phyloP scores from a whole-genome alignment of 768 basidiomycete species.

The Daedaleopsis sinensis region DNA sequence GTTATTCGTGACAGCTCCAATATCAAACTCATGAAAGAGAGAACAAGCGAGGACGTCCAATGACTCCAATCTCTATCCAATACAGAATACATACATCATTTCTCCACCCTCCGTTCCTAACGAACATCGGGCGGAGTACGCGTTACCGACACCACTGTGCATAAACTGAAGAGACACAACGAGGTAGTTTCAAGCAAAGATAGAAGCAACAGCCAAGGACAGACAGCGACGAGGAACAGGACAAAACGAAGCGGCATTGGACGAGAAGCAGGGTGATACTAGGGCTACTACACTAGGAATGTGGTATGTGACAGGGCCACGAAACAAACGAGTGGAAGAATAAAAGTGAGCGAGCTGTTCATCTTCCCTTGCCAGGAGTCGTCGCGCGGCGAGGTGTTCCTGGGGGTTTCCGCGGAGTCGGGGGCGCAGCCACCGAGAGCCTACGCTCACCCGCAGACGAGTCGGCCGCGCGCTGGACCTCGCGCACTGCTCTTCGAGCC shows the following conservation, averaged over 20 bases:
- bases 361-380: conserved; percentile 44
- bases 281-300: conserved; percentile 10
- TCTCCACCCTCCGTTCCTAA: conserved; percentile 18
- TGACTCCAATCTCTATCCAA: conserved; percentile 17
- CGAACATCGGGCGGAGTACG: conserved; percentile 7
- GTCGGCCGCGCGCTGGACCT: conserved; percentile 68
- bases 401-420: conserved; percentile 57
- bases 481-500: conserved; percentile 67
- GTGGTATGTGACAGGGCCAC: neutral
- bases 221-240: conserved; percentile 16
- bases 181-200: conserved; percentile 10
- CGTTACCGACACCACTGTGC: conserved; percentile 4
- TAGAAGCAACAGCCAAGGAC: conserved; percentile 20
- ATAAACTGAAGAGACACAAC: conserved; percentile 11
- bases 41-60: neutral
- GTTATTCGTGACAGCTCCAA: neutral
- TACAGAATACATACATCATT: conserved; percentile 21
- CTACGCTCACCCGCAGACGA: conserved; percentile 55
- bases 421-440: conserved; percentile 53
- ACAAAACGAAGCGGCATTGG: conserved; percentile 17
- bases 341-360: neutral
- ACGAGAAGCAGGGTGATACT: neutral
- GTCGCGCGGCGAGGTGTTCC: conserved; percentile 65
- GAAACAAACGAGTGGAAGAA: neutral
- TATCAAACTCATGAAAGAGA: neutral